Evolutionary conservation across 2,329 filamentous ascomycete genomes (phyloP).

Genomic region (Monascus ruber): DNA sequence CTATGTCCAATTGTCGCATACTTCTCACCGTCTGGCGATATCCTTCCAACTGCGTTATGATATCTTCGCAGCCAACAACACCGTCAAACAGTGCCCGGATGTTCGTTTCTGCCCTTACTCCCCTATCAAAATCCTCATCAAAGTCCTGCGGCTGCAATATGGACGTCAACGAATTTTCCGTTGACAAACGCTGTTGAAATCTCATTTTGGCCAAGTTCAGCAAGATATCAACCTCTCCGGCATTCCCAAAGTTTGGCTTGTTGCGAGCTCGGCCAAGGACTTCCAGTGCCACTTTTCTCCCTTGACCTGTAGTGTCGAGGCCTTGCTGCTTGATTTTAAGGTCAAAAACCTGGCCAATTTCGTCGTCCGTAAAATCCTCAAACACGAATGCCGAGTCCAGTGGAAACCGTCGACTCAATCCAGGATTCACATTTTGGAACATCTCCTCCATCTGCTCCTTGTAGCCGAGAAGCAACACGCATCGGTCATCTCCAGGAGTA

Average conservation of each 20-base stretch:
- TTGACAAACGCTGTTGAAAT: slow-evolving; percentile 36
- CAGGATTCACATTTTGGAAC: slow-evolving; percentile 64
- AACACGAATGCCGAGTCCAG: slow-evolving; percentile 54
- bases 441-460: slow-evolving; percentile 57
- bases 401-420: slow-evolving; percentile 55
- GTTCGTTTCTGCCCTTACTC: slow-evolving; percentile 37
- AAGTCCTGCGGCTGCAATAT: slow-evolving; percentile 42
- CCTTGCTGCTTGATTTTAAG: slow-evolving; percentile 50
- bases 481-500: slow-evolving; percentile 58
- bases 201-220: slow-evolving; percentile 45
- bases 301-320: slow-evolving; percentile 42
- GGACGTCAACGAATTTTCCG: slow-evolving; percentile 1
- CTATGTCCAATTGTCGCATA: slow-evolving; percentile 41
- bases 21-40: slow-evolving; percentile 44
- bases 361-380: slow-evolving; percentile 52
- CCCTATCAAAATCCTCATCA: slow-evolving; percentile 48
- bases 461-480: slow-evolving; percentile 61
- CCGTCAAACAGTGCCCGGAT: slow-evolving; percentile 46
- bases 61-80: slow-evolving; percentile 46
- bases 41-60: slow-evolving; percentile 43
- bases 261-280: slow-evolving; percentile 52
- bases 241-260: slow-evolving; percentile 59
- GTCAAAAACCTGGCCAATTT: slow-evolving; percentile 50
- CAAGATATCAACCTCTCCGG: slow-evolving; percentile 61
- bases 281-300: slow-evolving; percentile 45